Evolutionary conservation across 2,329 filamentous ascomycete genomes (phyloP), one percentile per base, ranked within the genome.

Genomic region (Colletotrichum horii): DNA sequence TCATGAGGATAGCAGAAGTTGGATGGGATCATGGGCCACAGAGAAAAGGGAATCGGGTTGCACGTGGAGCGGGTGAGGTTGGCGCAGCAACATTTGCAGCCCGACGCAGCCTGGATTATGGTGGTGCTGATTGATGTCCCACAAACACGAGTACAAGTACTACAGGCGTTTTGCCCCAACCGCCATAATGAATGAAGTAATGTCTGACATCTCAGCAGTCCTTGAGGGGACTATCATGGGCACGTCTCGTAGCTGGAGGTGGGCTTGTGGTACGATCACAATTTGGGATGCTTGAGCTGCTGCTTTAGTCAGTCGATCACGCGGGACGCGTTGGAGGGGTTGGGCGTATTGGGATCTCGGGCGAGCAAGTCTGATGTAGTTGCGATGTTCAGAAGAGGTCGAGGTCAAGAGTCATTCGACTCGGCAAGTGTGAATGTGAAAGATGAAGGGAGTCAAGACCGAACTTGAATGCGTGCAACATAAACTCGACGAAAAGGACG

Each of bases 51-150:
- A 19, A 19, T n/a, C 9, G 19, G 8, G 36, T 16, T 1, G 16
- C 16, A 0, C 36, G 1, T 43, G 16, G 8, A 11, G 36, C 8
- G 36, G 19, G 4, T 0, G 36, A 0, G 8, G 16, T 1, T 43
- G 4, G 36, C 2, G 16, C 8, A 43, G 4, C 36, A 16, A 43
- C 36, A 8, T 11, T 19, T 2, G 16, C 16, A 43, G 36, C 16
- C 36, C 19, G 16, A 43, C 36, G 19, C 36, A 1, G 0, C 36
- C 36, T 19, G 8, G 4, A 43, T 6, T 43, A 19, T n/a, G 16
- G 16, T 6, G 36, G 16, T 11, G 16, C 16, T 19, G 16, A 43
- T 19, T 43, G 0, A n/a, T 16, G 16, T 43, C 0, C 0, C 0
- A 43, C 16, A 8, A 0, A 9, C 4, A 19, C 4, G 8, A n/a